phyloP scores from a whole-genome alignment of 2,329 filamentous ascomycete species.

The Plenodomus biglobosus region DNA sequence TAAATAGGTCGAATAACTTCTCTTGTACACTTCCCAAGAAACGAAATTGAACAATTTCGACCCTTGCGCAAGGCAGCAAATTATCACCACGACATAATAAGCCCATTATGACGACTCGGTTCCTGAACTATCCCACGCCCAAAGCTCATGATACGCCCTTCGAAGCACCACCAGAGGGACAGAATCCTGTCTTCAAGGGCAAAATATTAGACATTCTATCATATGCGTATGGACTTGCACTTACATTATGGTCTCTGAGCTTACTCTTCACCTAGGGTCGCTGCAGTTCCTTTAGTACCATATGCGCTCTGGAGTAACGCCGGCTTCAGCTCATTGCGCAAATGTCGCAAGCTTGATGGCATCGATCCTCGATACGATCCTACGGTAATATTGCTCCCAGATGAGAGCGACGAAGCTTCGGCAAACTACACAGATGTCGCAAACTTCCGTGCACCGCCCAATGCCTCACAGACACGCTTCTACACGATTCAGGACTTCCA shows the following conservation, averaged over 20 bases:
- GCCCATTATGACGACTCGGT: conserved; percentile 18
- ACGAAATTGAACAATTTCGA: background rate
- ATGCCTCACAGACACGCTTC: conserved; percentile 33
- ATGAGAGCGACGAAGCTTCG: conserved; percentile 17
- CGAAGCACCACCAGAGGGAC: conserved; percentile 39
- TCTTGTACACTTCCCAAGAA: too few relatives aligned
- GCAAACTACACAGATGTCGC: conserved; percentile 22
- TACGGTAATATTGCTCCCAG: conserved; percentile 54
- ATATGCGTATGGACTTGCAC: conserved; percentile 55
- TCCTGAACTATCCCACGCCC: conserved; percentile 42
- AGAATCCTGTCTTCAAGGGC: conserved; percentile 72
- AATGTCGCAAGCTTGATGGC: conserved; percentile 57
- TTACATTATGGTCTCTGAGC: conserved; percentile 2
- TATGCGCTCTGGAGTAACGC: conserved; percentile 71
- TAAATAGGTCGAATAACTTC: too few relatives aligned
- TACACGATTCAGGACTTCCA: conserved; percentile 74
- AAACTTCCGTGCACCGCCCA: conserved; percentile 23
- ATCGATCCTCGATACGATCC: conserved; percentile 59
- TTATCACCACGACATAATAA: background rate
- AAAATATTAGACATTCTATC: conserved; percentile 62
- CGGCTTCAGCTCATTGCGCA: conserved; percentile 61
- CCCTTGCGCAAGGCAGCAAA: background rate
- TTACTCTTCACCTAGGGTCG: conserved; percentile 55
- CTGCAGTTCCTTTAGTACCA: conserved; percentile 63
- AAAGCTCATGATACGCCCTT: conserved; percentile 38